A percentile compares a stretch with the other conserved stretches of the same genome.
Evolutionary conservation across 176 grass and related monocot species (phyloP).

Genomic region (Carex cristatella): DNA sequence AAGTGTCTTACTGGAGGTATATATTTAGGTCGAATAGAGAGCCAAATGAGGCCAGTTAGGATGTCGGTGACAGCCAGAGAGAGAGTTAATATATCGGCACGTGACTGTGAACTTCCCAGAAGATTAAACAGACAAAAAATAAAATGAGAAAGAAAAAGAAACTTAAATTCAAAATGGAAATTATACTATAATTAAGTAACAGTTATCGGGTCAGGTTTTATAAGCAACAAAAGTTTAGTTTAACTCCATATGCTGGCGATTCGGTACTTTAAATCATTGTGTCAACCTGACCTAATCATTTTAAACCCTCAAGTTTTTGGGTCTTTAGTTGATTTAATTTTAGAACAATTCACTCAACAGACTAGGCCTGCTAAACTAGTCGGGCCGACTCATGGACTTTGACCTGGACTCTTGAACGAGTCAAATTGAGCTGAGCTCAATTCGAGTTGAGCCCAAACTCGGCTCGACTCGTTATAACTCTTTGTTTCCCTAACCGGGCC

Average conservation of each 20-base stretch:
- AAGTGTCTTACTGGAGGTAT: constrained; percentile 52
- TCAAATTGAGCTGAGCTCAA: too few species aligned
- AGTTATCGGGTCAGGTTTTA: neutral
- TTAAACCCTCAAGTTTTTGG: neutral
- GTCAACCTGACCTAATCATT: neutral
- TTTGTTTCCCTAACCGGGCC: too few species aligned
- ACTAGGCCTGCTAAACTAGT: too few species aligned
- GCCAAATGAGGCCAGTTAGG: constrained; percentile 81
- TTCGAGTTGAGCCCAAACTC: too few species aligned
- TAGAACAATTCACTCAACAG: neutral
- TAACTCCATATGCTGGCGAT: neutral
- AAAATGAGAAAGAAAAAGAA: neutral
- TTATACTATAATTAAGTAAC: neutral
- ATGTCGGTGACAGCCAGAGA: constrained; percentile 77
- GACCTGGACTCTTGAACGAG: too few species aligned
- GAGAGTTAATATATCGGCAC: constrained; percentile 77
- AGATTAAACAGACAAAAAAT: neutral
- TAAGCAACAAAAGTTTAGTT: neutral
- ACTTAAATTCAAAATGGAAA: neutral
- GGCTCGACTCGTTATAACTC: too few species aligned
- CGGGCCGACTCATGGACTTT: too few species aligned
- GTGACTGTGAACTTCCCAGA: constrained; percentile 80
- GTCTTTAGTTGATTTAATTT: neutral
- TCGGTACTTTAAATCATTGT: neutral
- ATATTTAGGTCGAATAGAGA: constrained; percentile 85